Evolutionary conservation across 2,329 filamentous ascomycete genomes (phyloP).

Genomic region (Sclerotinia nivalis): DNA sequence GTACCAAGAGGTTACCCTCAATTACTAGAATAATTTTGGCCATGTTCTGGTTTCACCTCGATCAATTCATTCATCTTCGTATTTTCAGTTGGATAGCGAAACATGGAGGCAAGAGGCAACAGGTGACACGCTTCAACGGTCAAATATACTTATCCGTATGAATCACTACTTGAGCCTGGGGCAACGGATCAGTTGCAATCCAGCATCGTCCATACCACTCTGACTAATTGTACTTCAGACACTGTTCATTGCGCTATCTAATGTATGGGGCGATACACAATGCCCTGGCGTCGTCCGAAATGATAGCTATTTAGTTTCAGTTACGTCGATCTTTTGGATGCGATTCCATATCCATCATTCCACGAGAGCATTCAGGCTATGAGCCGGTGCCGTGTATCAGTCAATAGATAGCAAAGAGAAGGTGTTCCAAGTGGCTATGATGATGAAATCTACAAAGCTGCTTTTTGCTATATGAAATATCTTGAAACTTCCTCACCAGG

Average conservation of each 20-base stretch:
- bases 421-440: neutral
- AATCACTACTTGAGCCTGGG: neutral
- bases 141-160: neutral
- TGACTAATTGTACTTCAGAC: neutral
- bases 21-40: neutral
- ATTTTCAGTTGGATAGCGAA: neutral
- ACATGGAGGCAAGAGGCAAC: neutral
- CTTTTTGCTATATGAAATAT: neutral
- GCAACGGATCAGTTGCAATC: neutral
- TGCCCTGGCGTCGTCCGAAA: neutral
- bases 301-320: neutral
- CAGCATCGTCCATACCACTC: neutral
- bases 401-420: neutral
- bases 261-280: neutral
- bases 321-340: neutral
- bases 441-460: neutral
- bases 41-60: neutral
- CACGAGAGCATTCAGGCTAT: neutral
- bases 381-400: neutral
- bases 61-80: neutral
- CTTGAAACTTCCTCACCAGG: neutral
- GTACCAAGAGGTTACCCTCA: neutral
- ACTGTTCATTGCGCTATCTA: neutral
- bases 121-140: neutral
- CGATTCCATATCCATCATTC: neutral